phyloP scores from a whole-genome alignment of 495 filamentous ascomycete species.

The Penicillium goetzii region DNA sequence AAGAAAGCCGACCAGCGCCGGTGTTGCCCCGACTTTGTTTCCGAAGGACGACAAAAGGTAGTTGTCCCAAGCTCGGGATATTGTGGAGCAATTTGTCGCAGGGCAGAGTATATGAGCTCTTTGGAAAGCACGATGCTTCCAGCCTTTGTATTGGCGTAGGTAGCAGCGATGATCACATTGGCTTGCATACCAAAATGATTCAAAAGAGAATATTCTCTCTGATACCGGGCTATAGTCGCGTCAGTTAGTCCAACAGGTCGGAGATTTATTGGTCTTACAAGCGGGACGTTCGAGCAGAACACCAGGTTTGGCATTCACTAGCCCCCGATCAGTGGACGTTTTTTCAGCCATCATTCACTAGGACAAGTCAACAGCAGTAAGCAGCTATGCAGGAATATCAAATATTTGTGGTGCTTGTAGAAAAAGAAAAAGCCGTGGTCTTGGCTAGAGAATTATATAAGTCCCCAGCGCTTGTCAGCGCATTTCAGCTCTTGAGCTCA shows the following conservation, averaged over 20 bases:
- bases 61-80: neutral
- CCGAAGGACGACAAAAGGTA: neutral
- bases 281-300: neutral
- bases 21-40: neutral
- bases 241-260: neutral
- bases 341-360: neutral
- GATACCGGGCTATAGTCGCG: neutral
- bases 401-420: neutral
- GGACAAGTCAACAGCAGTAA: neutral
- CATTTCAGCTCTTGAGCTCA: neutral
- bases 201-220: neutral
- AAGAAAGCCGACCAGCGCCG: neutral
- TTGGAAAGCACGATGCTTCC: neutral
- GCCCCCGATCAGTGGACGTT: no score
- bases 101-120: neutral
- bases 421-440: neutral
- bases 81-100: neutral
- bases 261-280: neutral
- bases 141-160: neutral
- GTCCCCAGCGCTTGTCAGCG: neutral
- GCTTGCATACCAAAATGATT: neutral
- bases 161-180: neutral
- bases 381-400: neutral
- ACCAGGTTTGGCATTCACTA: no score
- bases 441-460: neutral